These are phyloP conservation scores for Triangularia verruculosa DNA, from an alignment of 2,329 filamentous ascomycete species.

Conservation along the genomic window DNA sequence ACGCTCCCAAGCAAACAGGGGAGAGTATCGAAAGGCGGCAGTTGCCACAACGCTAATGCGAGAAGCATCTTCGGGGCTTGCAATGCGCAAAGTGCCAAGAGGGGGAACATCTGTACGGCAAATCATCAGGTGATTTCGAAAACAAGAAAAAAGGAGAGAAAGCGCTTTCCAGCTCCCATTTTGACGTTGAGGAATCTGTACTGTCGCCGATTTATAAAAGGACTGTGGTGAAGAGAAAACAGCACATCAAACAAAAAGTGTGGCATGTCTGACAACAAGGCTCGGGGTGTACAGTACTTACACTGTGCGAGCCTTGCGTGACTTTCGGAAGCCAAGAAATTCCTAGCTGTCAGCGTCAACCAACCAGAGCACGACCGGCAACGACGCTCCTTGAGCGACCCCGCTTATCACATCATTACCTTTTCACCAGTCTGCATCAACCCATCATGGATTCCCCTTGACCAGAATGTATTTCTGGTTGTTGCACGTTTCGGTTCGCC, in stretches of 20 bases:
- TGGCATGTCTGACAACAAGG: background rate
- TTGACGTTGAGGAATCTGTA: too few relatives aligned
- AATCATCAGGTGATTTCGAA: background rate
- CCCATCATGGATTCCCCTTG: background rate
- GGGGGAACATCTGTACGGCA: background rate
- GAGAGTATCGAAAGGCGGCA: slow-evolving; percentile 10
- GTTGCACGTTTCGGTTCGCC: background rate
- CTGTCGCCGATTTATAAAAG: too few relatives aligned
- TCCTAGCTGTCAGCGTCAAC: background rate
- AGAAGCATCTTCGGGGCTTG: background rate
- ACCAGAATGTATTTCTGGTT: background rate
- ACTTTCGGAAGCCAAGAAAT: background rate
- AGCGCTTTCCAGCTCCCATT: background rate
- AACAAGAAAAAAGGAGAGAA: background rate
- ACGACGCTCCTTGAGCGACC: background rate
- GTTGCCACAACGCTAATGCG: slow-evolving; percentile 10
- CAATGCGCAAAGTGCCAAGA: background rate
- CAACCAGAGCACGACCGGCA: background rate
- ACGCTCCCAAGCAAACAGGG: slow-evolving; percentile 9
- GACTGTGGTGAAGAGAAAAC: background rate
- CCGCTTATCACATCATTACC: background rate
- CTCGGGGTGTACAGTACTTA: background rate
- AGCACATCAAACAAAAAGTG: background rate
- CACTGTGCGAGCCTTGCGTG: background rate
- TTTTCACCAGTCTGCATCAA: background rate